Base-by-base conservation (phyloP, 257 asterid species). In the Nemophila menziesii region DNA sequence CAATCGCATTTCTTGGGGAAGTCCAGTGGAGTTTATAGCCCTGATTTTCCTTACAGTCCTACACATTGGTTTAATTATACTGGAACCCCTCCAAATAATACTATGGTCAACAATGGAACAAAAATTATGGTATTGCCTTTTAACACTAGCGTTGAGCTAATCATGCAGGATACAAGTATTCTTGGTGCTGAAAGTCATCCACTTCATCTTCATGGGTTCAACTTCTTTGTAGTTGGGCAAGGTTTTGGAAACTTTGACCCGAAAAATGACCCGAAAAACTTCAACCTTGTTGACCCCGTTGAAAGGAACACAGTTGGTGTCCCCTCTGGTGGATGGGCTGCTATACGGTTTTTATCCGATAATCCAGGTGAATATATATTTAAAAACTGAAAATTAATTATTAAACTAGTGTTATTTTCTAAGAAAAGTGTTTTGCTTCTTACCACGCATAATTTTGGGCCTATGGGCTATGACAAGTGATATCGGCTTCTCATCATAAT, bases 301-400 rank as follows among this genome's bases (percentile, higher is more conserved):
- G 92, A 79, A 20, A 75, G 85, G 52, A 79, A 79, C 33, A 79
- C 90, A 1, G 58, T 79, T 1, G 86, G 77, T 4, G 81, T 78
- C 14, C 81, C 90, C 1, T 36, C 79, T 6, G 90, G 81, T 11
- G 90, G 90, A 10, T 74, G 90, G 90, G 77, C 66, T 54, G 84
- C 75, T 21, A 71, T 78, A 16, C 57, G 81, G 2, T 74, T 78
- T 54, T 55, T 69, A 7, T 77, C 85, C 0, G 79, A 78, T 21
- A 78, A 74, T 72, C 90, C 90, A 62, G 90, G 84, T 78, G 4
- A 0, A 54, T 19, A 16, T 17, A 21, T 26, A 26, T 29, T 1
- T 29, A 5, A 2, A 29, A 29, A 29, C 9, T 29, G 12, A 29
- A 29, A 2, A 29, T 29, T 29, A 2, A 29, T 29, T 29, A 13